A percentile compares a stretch with the other conserved stretches of the same genome.
Conservation (phyloP, 2,329 filamentous ascomycete genomes). For the Paecilomyces sp. region DNA sequence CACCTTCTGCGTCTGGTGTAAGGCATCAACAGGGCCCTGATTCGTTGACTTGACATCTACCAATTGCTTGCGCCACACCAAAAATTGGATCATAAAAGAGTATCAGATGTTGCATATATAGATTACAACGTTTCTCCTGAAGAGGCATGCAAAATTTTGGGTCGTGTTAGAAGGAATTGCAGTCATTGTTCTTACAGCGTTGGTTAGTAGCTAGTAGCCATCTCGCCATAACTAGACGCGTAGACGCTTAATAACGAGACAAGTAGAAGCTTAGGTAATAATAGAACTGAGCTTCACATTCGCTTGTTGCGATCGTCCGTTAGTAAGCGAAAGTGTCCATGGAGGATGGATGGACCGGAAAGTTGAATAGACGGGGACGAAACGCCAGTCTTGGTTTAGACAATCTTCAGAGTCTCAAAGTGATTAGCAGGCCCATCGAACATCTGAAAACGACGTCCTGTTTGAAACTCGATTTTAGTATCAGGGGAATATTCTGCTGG, state of each 20-base stretch:
- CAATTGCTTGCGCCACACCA: background rate
- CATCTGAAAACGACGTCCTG: background rate
- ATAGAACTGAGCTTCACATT: no score
- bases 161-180: background rate
- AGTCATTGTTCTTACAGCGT: background rate
- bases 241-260: no score
- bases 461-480: background rate
- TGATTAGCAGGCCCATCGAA: background rate
- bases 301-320: no score
- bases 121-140: background rate
- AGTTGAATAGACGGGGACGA: background rate
- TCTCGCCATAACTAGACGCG: background rate
- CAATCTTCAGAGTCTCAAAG: background rate
- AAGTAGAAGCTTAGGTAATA: no score
- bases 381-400: background rate
- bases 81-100: background rate
- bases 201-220: background rate
- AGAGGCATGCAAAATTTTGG: background rate
- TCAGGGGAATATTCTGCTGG: background rate
- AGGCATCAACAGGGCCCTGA: background rate
- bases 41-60: background rate
- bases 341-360: background rate
- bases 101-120: background rate
- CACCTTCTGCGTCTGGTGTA: background rate
- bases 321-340: background rate